Percentiles rank a stretch among this genome's conserved stretches.
Evolutionary conservation across 257 asterid species (phyloP).

Genomic region (Orobanche coerulescens): DNA sequence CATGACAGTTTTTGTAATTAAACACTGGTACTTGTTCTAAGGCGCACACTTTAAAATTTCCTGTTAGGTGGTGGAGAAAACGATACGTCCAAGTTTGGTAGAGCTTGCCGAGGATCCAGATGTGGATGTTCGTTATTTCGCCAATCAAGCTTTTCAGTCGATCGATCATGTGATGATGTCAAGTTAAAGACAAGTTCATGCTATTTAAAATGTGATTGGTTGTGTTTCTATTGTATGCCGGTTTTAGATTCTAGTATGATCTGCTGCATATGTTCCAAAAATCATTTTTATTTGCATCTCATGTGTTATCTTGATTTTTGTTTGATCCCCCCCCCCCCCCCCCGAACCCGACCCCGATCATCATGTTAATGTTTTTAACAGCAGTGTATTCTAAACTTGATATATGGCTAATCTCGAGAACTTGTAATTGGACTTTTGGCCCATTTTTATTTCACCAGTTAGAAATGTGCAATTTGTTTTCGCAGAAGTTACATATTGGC

Average conservation of each 20-base stretch:
- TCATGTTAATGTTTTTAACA: too few species aligned
- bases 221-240: slow-evolving; percentile 13
- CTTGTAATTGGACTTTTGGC: not conserved
- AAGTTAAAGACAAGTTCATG: slow-evolving; percentile 30
- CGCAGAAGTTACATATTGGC: too few species aligned
- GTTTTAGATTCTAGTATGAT: not conserved
- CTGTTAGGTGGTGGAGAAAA: slow-evolving; percentile 71
- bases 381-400: not conserved
- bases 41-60: not conserved
- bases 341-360: too few species aligned
- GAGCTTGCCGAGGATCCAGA: slow-evolving; percentile 93
- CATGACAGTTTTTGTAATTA: not conserved
- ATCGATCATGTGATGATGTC: slow-evolving; percentile 63
- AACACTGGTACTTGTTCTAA: not conserved
- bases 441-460: not conserved
- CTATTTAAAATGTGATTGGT: not conserved
- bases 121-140: slow-evolving; percentile 82
- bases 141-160: slow-evolving; percentile 79
- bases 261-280: not conserved
- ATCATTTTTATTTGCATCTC: not conserved
- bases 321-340: not conserved
- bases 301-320: slow-evolving; percentile 1
- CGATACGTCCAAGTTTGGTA: slow-evolving; percentile 67
- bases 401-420: not conserved
- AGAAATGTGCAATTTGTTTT: not conserved